These are phyloP conservation scores for Recurvomyces mirabilis DNA, from an alignment of 495 filamentous ascomycete species.

Conservation along the genomic window DNA sequence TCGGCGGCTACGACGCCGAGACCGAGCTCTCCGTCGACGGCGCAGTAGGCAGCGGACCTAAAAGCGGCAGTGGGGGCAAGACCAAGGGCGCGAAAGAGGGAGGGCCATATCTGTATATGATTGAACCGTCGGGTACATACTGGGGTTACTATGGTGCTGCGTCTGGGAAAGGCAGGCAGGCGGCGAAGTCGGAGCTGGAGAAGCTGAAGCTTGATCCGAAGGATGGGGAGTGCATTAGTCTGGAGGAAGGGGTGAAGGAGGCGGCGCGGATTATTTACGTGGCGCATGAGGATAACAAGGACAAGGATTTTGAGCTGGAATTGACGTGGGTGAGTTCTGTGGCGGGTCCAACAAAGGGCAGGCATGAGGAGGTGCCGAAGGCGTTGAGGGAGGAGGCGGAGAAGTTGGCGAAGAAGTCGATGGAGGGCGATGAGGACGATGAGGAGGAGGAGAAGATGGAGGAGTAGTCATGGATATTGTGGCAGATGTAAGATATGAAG, in stretches of 20 bases:
- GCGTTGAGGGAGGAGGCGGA: conserved; percentile 84
- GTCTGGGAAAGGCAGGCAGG: conserved; percentile 89
- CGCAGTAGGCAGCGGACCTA: conserved; percentile 70
- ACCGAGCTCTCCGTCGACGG: conserved; percentile 70
- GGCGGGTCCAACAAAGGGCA: conserved; percentile 78
- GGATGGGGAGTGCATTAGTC: conserved; percentile 44
- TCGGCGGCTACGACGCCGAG: conserved; percentile 87
- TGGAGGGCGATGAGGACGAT: conserved; percentile 35
- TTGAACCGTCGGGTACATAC: conserved; percentile 91
- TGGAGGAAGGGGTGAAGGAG: conserved; percentile 86
- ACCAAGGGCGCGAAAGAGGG: conserved; percentile 62
- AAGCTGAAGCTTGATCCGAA: conserved; percentile 80
- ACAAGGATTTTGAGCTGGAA: conserved; percentile 98
- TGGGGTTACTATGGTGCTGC: conserved; percentile 99
- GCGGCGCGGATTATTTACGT: conserved; percentile 93
- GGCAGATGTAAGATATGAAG: conserved; percentile 6
- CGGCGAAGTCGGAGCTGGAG: conserved; percentile 93
- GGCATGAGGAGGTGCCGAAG: conserved; percentile 84
- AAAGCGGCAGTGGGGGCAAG: conserved; percentile 69
- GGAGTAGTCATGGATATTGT: conserved; percentile 18
- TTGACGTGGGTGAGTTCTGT: conserved; percentile 91
- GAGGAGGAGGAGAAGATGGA: conserved; percentile 34
- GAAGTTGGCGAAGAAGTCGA: conserved; percentile 36
- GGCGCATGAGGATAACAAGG: conserved; percentile 91
- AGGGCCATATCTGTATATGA: conserved; percentile 92